phyloP scores from a whole-genome alignment of 2,329 filamentous ascomycete genomes.

The Escovopsis weberi region DNA sequence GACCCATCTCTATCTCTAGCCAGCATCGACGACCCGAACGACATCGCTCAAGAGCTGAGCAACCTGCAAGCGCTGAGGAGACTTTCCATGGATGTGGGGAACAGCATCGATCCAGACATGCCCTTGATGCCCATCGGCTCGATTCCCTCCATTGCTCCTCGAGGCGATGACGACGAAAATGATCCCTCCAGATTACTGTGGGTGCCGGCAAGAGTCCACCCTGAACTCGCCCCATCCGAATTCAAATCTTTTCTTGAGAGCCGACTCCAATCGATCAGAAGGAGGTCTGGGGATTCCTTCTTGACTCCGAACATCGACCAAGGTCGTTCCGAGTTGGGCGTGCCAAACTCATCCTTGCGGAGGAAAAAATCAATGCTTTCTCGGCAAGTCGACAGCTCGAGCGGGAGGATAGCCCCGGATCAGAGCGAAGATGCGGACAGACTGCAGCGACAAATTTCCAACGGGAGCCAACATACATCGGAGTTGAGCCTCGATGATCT shows the following conservation, averaged over 20 bases:
- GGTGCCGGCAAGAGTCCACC: conserved; percentile 89
- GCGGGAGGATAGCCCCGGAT: conserved; percentile 39
- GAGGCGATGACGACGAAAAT: conserved; percentile 63
- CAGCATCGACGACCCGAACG: conserved; percentile 78
- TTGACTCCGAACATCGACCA: conserved; percentile 41
- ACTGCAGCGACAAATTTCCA: conserved; percentile 58
- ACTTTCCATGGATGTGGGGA: conserved; percentile 89
- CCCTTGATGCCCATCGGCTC: conserved; percentile 54
- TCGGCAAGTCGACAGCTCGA: conserved; percentile 67
- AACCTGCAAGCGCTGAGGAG: conserved; percentile 81
- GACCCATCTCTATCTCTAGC: conserved; percentile 69
- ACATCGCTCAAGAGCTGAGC: conserved; percentile 82
- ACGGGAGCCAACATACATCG: conserved; percentile 35
- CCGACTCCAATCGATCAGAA: conserved; percentile 75
- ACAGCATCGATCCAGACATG: conserved; percentile 56
- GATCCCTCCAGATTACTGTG: conserved; percentile 83
- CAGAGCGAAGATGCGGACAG: conserved; percentile 77
- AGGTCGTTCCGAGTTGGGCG: conserved; percentile 37
- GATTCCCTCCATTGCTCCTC: conserved; percentile 59
- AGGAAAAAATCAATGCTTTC: conserved; percentile 96
- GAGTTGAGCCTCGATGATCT: conserved; percentile 67
- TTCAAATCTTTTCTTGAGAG: conserved; percentile 96
- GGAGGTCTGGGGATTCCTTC: conserved; percentile 60
- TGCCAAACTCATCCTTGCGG: conserved; percentile 39
- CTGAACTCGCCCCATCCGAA: conserved; percentile 85